Conservation (phyloP, 2,329 filamentous ascomycete species). For the Pseudogymnoascus sp. region DNA sequence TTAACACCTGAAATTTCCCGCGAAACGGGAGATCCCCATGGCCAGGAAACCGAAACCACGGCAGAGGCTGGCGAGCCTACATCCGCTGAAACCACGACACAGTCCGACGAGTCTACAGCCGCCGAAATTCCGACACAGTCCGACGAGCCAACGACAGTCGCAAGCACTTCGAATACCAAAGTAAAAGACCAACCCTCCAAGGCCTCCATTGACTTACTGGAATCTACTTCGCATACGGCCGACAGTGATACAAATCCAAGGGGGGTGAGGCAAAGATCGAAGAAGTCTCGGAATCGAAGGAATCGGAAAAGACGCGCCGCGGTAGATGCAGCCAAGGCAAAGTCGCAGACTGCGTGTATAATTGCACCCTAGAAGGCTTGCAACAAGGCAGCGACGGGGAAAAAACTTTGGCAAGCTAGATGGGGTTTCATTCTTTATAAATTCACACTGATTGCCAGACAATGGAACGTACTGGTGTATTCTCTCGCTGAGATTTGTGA, state of each 20-base stretch:
- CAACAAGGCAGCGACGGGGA: not conserved
- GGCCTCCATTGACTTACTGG: not conserved
- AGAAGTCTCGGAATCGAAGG: not conserved
- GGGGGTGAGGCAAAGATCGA: not conserved
- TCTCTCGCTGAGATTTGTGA: conserved; percentile 3
- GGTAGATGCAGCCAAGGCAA: not conserved
- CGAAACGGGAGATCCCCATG: not conserved
- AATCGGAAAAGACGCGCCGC: not conserved
- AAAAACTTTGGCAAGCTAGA: not conserved
- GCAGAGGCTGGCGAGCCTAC: not conserved
- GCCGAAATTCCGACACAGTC: not conserved
- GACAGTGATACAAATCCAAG: not conserved
- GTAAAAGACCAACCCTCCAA: not conserved
- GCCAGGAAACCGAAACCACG: not conserved
- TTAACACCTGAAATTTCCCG: not conserved
- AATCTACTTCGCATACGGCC: not conserved
- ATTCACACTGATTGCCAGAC: not conserved
- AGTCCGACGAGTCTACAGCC: not conserved
- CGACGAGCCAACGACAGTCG: not conserved
- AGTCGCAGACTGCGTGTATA: not conserved
- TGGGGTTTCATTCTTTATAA: not conserved
- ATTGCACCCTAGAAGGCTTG: not conserved
- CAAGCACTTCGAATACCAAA: not conserved
- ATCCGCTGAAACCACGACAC: not conserved
- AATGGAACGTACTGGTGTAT: not conserved